Base-by-base conservation (phyloP, 495 filamentous ascomycete species). In the Neurospora sp. region DNA sequence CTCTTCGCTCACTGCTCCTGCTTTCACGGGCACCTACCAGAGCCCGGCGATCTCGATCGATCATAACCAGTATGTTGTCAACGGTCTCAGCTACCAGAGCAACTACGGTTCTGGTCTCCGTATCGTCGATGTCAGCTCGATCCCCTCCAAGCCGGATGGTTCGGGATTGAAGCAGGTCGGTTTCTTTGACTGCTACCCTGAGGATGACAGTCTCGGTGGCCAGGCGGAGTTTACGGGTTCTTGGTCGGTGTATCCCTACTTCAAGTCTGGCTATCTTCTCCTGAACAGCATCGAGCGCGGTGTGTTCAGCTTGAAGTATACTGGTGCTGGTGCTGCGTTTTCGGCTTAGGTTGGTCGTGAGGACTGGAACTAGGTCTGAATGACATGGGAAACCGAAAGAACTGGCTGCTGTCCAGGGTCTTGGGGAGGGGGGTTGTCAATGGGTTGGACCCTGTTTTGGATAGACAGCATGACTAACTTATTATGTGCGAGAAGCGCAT, bases 241-340 rank as follows among this genome's bases (percentile, higher is more conserved):
- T 18, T 90, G 89, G 89, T 82, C 80, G 53, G 81, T 81, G 71
- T 89, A 88, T 79, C 84, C 87, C 1, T 84, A 82, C 74, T 90
- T 90, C 76, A 83, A 85, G 81, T 84, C 81, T 47, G 88, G 87
- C 9, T 86, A 82, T 77, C 83, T 90, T 41, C 76, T 89, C 47
- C 77, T 90, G 69, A 90, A 90, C 77, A 87, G 83, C 16, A 90
- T 89, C 45, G 88, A 90, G 83, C 77, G 87, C 18, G 88, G 88
- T 47, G 83, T 80, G 16, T 90, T 87, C 76, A 81, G 86, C 44
- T 76, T 90, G 53, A 86, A 79, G 76, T 79, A 77, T 45, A 77
- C 71, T 6, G 76, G 76, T 59, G 20, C 47, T 27, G 47, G 20
- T 59, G 47, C 47, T 20, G 42, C 42, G 18, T 45, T 45, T 45